Base-by-base conservation (phyloP, 1,284 basidiomycete genomes). In the Austroboletus rostrupii region DNA sequence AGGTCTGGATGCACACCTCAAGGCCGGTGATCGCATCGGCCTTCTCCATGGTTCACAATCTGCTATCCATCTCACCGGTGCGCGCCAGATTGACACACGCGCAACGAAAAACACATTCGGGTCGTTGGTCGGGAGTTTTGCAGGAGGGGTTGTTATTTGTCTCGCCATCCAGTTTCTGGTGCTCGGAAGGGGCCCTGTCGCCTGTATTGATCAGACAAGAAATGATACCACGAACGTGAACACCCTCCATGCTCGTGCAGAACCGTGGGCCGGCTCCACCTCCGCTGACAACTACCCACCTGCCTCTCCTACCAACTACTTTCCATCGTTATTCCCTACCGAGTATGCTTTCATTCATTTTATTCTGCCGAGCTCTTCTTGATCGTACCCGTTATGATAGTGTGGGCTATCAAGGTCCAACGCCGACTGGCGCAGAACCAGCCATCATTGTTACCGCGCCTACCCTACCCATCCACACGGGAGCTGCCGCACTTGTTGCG, bases 351-450 rank as follows among this genome's bases (percentile, higher is more conserved):
- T 41, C 17, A 4, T 41, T n/a, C 13, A 23, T 6, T 26, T 13
- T 23, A 17, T 13, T 42, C 29, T 45, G 2, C 31, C 23, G 20
- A 9, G 12, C 17, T 7, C 5, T 9, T n/a, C 16, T 20, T 21
- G 13, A 45, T 29, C 47, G 23, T 26, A 26, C 23, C 23, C 23
- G 23, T 26, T 26, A 8, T 26, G 17, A 26, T 43, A 66, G 67
- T 56, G 81, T 94, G 12, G 92, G 92, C 39, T 87, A 91, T 64
- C 76, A 85, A 13, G 92, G 92, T 10, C 80, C 77, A 11, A 94
- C 91, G 1, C 88, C 89, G 0, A 94, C 92, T 0, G 92, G 92
- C 12, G 83, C 80, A 12, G 92, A 94, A 69, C 75, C 92, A 3
- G 90, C 76, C 2, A 72, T 93, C 20, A 77, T 93, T 17, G 78